Base-by-base conservation (phyloP, 192 early-diverging fungal species). In the Haplosporangium gracile region DNA sequence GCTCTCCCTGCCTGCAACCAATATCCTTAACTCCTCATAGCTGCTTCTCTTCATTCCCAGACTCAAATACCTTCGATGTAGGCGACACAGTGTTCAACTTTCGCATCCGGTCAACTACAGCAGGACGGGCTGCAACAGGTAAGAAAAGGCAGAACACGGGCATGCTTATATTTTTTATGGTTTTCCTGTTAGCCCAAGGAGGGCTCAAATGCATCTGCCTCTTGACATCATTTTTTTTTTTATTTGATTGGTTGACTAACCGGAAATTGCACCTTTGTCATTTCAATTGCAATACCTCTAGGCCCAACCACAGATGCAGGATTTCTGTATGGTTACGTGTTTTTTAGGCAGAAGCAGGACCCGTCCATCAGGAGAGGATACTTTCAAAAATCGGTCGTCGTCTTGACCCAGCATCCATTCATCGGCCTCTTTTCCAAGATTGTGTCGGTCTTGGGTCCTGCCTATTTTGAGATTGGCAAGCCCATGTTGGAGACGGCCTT, bases 261-360 rank as follows among this genome's bases (percentile, higher is more conserved):
- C 15, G 49, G 49, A 51, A 76, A 63, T 71, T 34, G 24, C 36
- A 10, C 51, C 6, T 80, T 40, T 55, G 39, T 29, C 34, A 57
- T 57, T 60, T 1, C 29, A 24, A 40, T 22, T 5, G 16, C 20
- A 26, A 45, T 49, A 68, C 68, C 49, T 57, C 55, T 82, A 91
- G 92, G 91, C 9, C 91, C 91, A 20, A 91, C 91, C 7, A 87
- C 90, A 18, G 88, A 91, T 74, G 89, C 92, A 53, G 90, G 91
- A 32, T 93, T 93, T 71, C 74, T 93, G 18, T 96, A 99, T 88
- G 97, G 96, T 40, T 97, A 98, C 90, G 97, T 97, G 16, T 98
- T 97, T 81, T 99, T 99, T 81, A 91, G 97, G 36, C 97, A 99
- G 85, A 94, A 97, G 86, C 92, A 94, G 85, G 97, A 99, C 86